Percentiles rank a stretch among this genome's conserved stretches.
These are phyloP conservation scores for Apophysomyces ossiformis DNA, from an alignment of 371 early-diverging fungal species.

Conservation along the genomic window DNA sequence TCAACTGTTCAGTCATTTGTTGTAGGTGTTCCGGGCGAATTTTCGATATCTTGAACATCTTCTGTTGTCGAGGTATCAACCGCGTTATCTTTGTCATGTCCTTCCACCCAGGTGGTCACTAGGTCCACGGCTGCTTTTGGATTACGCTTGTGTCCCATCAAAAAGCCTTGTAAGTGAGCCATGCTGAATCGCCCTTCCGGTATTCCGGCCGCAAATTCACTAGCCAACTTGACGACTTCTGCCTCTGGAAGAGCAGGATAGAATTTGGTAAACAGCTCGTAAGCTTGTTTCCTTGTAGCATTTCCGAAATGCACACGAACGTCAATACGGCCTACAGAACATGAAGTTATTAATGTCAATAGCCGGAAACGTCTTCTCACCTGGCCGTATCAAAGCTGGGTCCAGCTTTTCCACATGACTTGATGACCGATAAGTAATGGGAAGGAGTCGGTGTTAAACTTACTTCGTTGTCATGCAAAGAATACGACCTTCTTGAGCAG, in stretches of 20 bases:
- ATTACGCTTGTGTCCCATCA: conserved; percentile 29
- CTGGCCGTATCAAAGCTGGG: conserved; percentile 95
- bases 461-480: conserved; percentile 88
- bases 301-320: conserved; percentile 84
- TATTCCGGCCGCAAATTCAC: conserved; percentile 51
- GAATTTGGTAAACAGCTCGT: conserved; percentile 59
- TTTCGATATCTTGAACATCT: neutral
- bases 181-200: conserved; percentile 61
- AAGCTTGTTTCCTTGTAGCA: conserved; percentile 74
- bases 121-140: conserved; percentile 16
- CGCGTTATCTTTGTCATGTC: conserved; percentile 1
- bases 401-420: conserved; percentile 95
- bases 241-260: conserved; percentile 26
- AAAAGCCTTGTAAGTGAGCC: conserved; percentile 83
- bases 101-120: conserved; percentile 17
- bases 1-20: neutral
- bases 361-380: conserved; percentile 11
- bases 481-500: conserved; percentile 77
- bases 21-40: neutral
- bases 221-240: conserved; percentile 38
- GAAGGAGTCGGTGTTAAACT: conserved; percentile 1
- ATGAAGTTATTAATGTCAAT: neutral
- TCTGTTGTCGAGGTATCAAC: neutral
- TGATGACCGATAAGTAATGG: neutral
- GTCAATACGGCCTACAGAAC: conserved; percentile 82